Percentiles rank a stretch among this genome's conserved stretches.
phyloP scores from a whole-genome alignment of 768 basidiomycete genomes.

The Boletus pseudopeckii region DNA sequence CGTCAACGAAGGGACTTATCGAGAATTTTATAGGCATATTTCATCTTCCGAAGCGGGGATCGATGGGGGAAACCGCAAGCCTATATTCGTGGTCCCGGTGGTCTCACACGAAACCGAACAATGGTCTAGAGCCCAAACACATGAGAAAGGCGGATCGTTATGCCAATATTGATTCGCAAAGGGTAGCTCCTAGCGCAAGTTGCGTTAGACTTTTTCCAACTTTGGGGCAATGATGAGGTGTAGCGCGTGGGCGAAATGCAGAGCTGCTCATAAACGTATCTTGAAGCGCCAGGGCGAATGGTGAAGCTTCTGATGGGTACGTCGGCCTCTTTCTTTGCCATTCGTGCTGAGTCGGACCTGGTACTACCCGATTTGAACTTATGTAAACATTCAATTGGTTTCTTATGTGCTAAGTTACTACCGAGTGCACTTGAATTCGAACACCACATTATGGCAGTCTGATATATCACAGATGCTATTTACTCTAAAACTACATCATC shows the following conservation, averaged over 20 bases:
- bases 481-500: no score
- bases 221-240: background rate
- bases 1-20: background rate
- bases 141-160: background rate
- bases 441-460: no score
- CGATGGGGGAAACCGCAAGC: background rate
- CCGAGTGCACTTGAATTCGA: no score
- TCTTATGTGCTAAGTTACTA: background rate
- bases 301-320: background rate
- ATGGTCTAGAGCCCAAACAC: background rate
- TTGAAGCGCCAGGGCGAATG: background rate
- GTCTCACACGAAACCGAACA: background rate
- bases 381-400: background rate
- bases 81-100: background rate
- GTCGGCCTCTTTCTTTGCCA: background rate
- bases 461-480: no score
- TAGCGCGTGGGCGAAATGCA: background rate
- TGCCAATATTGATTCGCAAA: background rate
- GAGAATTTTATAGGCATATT: conserved; percentile 2
- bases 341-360: background rate
- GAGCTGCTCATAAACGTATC: background rate
- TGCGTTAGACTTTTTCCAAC: background rate
- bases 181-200: background rate
- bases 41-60: background rate
- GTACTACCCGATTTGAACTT: background rate